Evolutionary conservation across 2,329 filamentous ascomycete genomes (phyloP).

Genomic region (Mycogone perniciosa): DNA sequence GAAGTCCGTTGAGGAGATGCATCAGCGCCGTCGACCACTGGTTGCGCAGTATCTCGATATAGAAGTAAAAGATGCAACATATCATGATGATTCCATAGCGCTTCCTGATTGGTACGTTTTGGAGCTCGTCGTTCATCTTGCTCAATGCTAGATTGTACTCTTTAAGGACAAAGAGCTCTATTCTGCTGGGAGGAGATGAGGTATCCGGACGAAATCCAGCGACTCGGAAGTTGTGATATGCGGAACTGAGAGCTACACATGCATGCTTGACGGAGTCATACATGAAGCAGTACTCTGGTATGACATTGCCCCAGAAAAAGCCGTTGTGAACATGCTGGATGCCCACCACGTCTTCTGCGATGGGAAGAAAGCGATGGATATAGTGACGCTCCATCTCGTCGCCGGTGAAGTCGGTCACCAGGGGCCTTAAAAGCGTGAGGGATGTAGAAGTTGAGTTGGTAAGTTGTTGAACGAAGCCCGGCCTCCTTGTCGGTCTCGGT

Average conservation of each 20-base stretch:
- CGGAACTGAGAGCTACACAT: conserved; percentile 28
- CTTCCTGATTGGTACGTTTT: conserved; percentile 9
- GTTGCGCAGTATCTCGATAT: conserved; percentile 24
- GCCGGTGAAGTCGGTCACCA: conserved; percentile 31
- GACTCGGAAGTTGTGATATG: conserved; percentile 22
- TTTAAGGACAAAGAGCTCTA: conserved; percentile 32
- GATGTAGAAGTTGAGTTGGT: background rate
- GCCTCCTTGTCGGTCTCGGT: conserved; percentile 4
- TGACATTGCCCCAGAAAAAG: conserved; percentile 26
- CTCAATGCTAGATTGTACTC: conserved; percentile 34
- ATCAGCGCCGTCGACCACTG: conserved; percentile 21
- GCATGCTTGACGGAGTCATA: conserved; percentile 28
- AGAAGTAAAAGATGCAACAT: conserved; percentile 28
- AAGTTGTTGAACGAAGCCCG: conserved; percentile 7
- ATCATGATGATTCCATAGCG: conserved; percentile 23
- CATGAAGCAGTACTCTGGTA: conserved; percentile 24
- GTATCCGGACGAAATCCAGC: conserved; percentile 9
- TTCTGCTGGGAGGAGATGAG: conserved; percentile 18
- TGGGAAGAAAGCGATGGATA: conserved; percentile 29
- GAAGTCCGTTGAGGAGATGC: conserved; percentile 26
- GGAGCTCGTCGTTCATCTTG: conserved; percentile 19
- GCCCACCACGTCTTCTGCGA: conserved; percentile 24
- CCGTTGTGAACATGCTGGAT: conserved; percentile 23
- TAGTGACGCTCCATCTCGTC: conserved; percentile 28
- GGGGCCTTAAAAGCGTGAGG: conserved; percentile 20